Conservation (phyloP, 163 green algal species). For the Scenedesmus sp. region DNA sequence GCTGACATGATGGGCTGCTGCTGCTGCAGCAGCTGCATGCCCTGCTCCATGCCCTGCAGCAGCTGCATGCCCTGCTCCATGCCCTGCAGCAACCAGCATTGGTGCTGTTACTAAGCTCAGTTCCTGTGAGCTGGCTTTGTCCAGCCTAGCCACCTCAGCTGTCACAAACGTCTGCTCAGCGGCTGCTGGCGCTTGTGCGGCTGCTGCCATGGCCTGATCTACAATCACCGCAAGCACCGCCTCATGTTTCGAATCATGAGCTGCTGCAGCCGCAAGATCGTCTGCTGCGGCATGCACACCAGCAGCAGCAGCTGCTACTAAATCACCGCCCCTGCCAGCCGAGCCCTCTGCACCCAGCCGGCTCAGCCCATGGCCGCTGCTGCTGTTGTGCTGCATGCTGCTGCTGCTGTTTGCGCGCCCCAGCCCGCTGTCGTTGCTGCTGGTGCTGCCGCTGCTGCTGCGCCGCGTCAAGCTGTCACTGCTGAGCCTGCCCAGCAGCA, state of each 20-base stretch:
- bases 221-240: neutral
- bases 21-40: neutral
- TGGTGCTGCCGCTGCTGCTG: slow-evolving; percentile 26
- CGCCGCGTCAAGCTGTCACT: neutral
- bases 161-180: neutral
- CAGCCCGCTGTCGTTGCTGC: neutral
- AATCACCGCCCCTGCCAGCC: neutral
- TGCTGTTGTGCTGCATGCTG: neutral
- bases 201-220: neutral
- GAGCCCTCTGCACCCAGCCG: neutral
- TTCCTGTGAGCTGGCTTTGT: neutral
- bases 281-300: neutral
- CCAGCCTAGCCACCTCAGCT: neutral
- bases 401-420: neutral
- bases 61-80: neutral
- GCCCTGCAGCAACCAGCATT: neutral
- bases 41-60: neutral
- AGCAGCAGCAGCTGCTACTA: neutral
- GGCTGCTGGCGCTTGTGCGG: neutral
- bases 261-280: neutral
- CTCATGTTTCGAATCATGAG: too few relatives aligned
- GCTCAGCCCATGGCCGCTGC: neutral
- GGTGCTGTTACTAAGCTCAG: neutral
- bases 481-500: neutral
- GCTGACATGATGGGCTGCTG: neutral